Evolutionary conservation across 2,329 filamentous ascomycete genomes (phyloP).

Genomic region (Alternaria brassicicola): DNA sequence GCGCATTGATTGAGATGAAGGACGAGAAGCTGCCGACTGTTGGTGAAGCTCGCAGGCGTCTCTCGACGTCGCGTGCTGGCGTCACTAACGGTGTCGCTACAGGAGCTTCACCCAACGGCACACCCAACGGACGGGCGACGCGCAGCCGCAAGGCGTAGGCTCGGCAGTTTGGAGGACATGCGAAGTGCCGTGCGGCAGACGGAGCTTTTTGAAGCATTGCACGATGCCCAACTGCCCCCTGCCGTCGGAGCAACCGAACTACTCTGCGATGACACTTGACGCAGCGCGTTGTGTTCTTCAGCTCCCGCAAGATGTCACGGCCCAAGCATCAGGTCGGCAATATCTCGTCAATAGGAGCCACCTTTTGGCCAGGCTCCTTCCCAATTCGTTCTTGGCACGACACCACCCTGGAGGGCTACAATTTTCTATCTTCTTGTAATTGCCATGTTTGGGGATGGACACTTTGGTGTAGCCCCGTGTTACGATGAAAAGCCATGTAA

Average conservation of each 20-base stretch:
- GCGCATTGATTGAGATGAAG: conserved; percentile 84
- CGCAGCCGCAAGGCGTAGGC: conserved; percentile 73
- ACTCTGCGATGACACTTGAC: neutral
- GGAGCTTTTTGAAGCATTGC: neutral
- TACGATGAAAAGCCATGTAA: conserved; percentile 31
- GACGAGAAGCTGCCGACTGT: conserved; percentile 67
- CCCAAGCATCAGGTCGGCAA: neutral
- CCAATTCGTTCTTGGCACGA: conserved; percentile 8
- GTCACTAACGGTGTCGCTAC: conserved; percentile 48
- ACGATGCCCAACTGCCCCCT: neutral
- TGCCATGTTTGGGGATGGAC: conserved; percentile 21
- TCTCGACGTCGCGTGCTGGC: conserved; percentile 51
- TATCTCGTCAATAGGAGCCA: conserved; percentile 6
- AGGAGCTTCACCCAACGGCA: conserved; percentile 53
- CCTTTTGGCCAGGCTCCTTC: conserved; percentile 5
- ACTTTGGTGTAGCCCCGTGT: conserved; percentile 20
- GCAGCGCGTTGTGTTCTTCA: neutral
- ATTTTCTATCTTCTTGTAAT: conserved; percentile 31
- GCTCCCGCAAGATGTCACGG: neutral
- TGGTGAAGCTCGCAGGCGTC: conserved; percentile 59
- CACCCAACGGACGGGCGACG: conserved; percentile 64
- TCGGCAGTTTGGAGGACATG: neutral
- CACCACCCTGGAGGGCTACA: conserved; percentile 8
- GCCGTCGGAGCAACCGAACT: neutral
- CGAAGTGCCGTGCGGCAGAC: neutral